These are phyloP conservation scores for Heritiera littoralis DNA, from an alignment of 345 rosid species.

Conservation along the genomic window DNA sequence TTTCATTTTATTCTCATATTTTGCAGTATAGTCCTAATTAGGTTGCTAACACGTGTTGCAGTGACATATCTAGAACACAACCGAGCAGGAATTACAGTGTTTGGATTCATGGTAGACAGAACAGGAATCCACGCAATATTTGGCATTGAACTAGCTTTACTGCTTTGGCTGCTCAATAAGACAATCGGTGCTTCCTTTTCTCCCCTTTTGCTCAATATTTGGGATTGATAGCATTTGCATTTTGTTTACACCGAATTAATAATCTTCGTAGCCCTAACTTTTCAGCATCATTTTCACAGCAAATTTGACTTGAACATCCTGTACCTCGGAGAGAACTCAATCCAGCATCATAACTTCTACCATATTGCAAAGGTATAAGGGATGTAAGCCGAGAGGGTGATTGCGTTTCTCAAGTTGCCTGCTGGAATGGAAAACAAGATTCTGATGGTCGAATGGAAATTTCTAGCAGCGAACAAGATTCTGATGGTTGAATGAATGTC, in stretches of 20 bases:
- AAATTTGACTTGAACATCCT: constrained; percentile 6
- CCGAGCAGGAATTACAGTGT: constrained; percentile 83
- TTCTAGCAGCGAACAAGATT: neutral
- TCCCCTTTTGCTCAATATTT: neutral
- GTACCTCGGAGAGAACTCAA: neutral
- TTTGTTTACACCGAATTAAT: neutral
- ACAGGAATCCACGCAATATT: constrained; percentile 81
- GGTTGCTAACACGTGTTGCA: constrained; percentile 34
- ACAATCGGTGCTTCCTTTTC: constrained; percentile 49
- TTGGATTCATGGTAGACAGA: constrained; percentile 82
- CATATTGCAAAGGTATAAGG: neutral
- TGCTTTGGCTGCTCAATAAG: constrained; percentile 92
- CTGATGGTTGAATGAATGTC: neutral
- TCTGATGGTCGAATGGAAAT: neutral
- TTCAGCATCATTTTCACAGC: neutral
- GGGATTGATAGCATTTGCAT: neutral
- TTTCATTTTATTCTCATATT: neutral
- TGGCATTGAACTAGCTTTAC: constrained; percentile 73
- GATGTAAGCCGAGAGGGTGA: neutral
- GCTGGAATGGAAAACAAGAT: neutral
- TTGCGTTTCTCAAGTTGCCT: neutral
- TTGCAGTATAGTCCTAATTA: neutral
- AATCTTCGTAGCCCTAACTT: neutral
- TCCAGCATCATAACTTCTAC: neutral
- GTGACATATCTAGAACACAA: constrained; percentile 86